A percentile compares a stretch with the other conserved stretches of the same genome.
Conservation (phyloP, 2,329 filamentous ascomycete species). For the Alternaria triticina region DNA sequence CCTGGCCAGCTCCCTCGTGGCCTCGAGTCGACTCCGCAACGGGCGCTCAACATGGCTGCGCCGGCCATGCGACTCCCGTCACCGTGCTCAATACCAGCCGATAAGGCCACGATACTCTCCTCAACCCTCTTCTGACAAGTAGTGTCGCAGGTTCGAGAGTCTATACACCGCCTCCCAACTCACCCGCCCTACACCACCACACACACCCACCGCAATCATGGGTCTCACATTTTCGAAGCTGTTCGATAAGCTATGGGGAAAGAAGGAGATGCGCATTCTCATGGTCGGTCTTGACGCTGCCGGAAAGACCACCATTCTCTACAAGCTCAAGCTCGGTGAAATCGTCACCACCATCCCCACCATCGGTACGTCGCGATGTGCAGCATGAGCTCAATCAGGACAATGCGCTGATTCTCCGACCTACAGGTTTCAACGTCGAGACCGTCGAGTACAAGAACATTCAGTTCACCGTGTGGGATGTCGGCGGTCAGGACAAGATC, state of each 20-base stretch:
- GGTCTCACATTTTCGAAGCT: conserved; percentile 93
- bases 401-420: conserved; percentile 32
- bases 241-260: conserved; percentile 98
- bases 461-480: conserved; percentile 99
- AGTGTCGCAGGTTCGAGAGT: conserved; percentile 45
- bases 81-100: conserved; percentile 11
- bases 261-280: conserved; percentile 97
- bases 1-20: conserved; percentile 24
- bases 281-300: conserved; percentile 98
- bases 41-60: conserved; percentile 33
- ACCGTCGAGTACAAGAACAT: conserved; percentile 99
- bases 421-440: conserved; percentile 89
- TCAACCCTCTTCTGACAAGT: conserved; percentile 23
- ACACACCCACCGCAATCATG: conserved; percentile 70
- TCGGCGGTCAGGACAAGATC: conserved; percentile 99
- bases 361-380: conserved; percentile 64
- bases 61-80: conserved; percentile 14
- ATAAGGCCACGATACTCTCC: conserved; percentile 15
- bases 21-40: conserved; percentile 34
- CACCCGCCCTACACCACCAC: conserved; percentile 31
- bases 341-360: conserved; percentile 98
- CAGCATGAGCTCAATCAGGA: conserved; percentile 1
- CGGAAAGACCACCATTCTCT: conserved; percentile 96
- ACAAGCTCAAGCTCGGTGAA: conserved; percentile 98
- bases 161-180: conserved; percentile 36